phyloP scores from a whole-genome alignment of 257 asterid species.

The Primulina eburnea region DNA sequence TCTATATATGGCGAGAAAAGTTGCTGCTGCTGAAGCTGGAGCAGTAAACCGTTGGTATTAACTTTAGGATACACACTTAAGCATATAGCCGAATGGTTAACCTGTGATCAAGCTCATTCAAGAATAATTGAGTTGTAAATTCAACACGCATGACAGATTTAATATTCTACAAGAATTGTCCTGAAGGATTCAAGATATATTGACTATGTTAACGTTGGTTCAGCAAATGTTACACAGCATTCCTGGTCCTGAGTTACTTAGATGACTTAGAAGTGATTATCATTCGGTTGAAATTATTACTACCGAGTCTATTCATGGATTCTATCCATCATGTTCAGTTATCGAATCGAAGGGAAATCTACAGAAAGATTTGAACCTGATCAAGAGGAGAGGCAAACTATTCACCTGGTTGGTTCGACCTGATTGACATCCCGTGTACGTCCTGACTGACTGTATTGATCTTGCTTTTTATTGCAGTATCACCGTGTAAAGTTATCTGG shows the following conservation, averaged over 20 bases:
- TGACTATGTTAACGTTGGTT: background rate
- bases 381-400: conserved; percentile 2
- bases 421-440: background rate
- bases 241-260: background rate
- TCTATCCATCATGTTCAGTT: background rate
- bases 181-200: background rate
- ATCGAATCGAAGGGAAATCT: background rate
- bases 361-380: conserved; percentile 17
- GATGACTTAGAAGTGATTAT: conserved; percentile 15
- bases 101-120: conserved; percentile 10
- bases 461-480: conserved; percentile 15
- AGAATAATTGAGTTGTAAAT: conserved; percentile 1
- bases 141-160: background rate
- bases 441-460: conserved; percentile 13
- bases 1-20: conserved; percentile 44
- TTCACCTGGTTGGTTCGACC: conserved; percentile 1
- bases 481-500: conserved; percentile 8
- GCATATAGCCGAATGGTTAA: conserved; percentile 4
- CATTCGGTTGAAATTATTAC: conserved; percentile 6
- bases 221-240: background rate
- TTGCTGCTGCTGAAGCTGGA: conserved; percentile 43
- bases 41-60: conserved; percentile 49
- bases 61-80: conserved; percentile 10
- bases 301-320: background rate
- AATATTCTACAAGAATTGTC: conserved; percentile 3